Base-by-base conservation (phyloP, 257 asterid species). In the Solanum lignicaule region DNA sequence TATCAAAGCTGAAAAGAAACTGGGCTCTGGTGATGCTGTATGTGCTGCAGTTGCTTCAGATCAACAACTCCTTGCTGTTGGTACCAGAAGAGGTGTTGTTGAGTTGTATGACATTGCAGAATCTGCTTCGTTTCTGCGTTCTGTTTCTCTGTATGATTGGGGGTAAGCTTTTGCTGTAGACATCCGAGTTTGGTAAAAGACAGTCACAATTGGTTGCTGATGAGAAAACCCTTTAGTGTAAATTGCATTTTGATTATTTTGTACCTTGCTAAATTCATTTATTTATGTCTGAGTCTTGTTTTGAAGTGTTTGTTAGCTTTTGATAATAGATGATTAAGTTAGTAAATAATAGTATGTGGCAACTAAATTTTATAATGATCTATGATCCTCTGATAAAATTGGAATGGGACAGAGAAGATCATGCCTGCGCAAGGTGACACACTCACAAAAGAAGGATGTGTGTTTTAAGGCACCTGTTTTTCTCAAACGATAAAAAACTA, bases 41-140 rank as follows among this genome's bases (percentile, higher is more conserved):
- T 97, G 98, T 91, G 90, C 93, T 79, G 92, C 99, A 62, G 94
- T 97, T 89, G 98, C 99, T 91, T 92, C 95, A 71, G 99, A 95
- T 85, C 99, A 96, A 89, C 98, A 97, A 90, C 94, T 97, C 91
- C 98, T 97, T 91, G 99, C 99, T 88, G 98, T 93, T 89, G 99
- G 99, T 81, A 96, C 98, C 86, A 92, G 90, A 85, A 94, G 91
- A 89, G 99, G 99, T 75, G 89, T 92, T 66, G 96, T 97, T 89
- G 97, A 96, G 93, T 90, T 97, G 89, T 97, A 96, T 90, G 98
- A 97, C 91, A 95, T 97, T 72, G 94, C 95, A 85, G 98, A 95
- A 87, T 93, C 98, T 87, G 91, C 95, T 33, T 90, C 94, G 20
- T 94, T 93, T 79, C 94, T 96, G 88, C 98, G 98, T 88, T 87